Conservation (phyloP, 345 rosid genomes). For the Melaleuca alternifolia region DNA sequence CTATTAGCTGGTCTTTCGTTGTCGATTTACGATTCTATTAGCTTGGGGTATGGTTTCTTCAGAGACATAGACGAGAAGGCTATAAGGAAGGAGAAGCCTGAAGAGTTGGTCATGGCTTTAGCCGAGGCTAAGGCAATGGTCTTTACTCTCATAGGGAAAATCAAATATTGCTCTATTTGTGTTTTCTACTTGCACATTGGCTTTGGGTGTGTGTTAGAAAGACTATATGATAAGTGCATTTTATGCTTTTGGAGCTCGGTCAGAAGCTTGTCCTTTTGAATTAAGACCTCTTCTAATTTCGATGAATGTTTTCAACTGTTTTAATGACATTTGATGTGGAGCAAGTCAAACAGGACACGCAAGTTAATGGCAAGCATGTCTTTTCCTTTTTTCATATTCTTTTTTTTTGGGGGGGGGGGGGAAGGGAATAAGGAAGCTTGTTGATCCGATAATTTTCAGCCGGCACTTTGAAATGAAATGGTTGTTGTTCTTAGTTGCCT, state of each 20-base stretch:
- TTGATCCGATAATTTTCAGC: background rate
- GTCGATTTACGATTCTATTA: too few species aligned
- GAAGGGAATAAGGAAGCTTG: background rate
- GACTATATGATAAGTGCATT: background rate
- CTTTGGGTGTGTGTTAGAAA: background rate
- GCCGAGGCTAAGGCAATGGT: conserved; percentile 78
- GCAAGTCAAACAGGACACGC: background rate
- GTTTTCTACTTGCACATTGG: background rate
- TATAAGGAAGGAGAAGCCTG: conserved; percentile 70
- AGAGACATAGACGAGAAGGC: conserved; percentile 91
- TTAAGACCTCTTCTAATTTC: background rate
- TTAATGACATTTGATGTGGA: background rate
- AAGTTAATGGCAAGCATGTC: background rate
- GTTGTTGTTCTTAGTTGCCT: background rate
- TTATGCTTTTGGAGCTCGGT: background rate
- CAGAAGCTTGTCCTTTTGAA: background rate
- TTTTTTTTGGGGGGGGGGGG: too few species aligned
- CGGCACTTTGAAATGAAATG: background rate
- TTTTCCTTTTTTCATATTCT: background rate
- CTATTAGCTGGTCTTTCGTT: too few species aligned
- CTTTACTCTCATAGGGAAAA: background rate
- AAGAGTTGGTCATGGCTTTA: conserved; percentile 77
- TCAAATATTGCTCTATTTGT: background rate
- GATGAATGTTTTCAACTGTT: background rate
- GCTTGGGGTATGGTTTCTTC: background rate